These are phyloP conservation scores for Xylaria longipes DNA, from an alignment of 495 filamentous ascomycete genomes.

Conservation along the genomic window DNA sequence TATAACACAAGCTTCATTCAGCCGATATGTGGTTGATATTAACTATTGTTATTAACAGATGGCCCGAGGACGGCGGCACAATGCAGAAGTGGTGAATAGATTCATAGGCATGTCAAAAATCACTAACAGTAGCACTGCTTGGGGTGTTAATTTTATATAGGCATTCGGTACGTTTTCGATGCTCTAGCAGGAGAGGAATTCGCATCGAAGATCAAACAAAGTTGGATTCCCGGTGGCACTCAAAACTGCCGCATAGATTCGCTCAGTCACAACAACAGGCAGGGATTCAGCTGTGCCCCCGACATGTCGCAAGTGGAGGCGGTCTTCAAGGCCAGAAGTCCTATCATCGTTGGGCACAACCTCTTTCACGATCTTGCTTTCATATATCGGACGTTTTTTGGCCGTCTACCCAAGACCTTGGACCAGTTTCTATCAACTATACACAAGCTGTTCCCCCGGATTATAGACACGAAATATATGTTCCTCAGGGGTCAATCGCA, in stretches of 20 bases:
- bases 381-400: conserved; percentile 73
- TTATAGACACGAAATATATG: conserved; percentile 83
- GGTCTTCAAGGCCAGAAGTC: conserved; percentile 51
- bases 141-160: conserved; percentile 46
- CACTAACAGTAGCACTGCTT: neutral
- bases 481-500: conserved; percentile 55
- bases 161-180: conserved; percentile 75
- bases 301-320: neutral
- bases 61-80: neutral
- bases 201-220: conserved; percentile 48
- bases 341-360: conserved; percentile 78
- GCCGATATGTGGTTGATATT: neutral
- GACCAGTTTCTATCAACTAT: conserved; percentile 64
- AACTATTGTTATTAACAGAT: neutral
- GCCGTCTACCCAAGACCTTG: conserved; percentile 65
- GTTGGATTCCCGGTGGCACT: conserved; percentile 44
- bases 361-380: conserved; percentile 76
- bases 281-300: neutral
- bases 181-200: conserved; percentile 68
- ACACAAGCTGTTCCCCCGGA: conserved; percentile 65
- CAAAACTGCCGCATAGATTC: neutral
- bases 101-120: neutral
- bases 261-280: neutral
- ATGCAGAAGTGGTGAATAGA: neutral
- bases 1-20: neutral